Evolutionary conservation across 345 rosid genomes (phyloP), one percentile per base, ranked within the genome.

Genomic region (Hibiscus mutabilis): DNA sequence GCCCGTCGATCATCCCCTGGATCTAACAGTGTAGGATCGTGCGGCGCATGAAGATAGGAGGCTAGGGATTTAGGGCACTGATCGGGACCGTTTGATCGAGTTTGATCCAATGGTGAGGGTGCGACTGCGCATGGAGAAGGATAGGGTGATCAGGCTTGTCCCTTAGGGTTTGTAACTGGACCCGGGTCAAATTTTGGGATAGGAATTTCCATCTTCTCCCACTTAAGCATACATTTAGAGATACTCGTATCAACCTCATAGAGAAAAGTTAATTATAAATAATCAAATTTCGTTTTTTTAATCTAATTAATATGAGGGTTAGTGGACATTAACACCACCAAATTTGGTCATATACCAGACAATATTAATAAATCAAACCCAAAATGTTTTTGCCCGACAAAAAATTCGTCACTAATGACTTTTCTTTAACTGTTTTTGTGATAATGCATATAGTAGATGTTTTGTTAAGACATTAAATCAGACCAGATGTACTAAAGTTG

Each of bases 311-410:
- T 60, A 14, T 42, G n/a, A 22, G 51, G n/a, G 15, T 19, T 19
- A 19, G 40, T 66, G 40, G 37, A 46, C 57, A 24, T 15, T 24
- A 66, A 46, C 57, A 47, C 70, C 70, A 15, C 15, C 40, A 25
- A 66, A 66, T 47, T 56, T 47, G 18, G 60, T 31, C 44, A 52
- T 68, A 68, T 1, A 68, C 60, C 47, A 52, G 72, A 68, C 72
- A 68, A 31, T 18, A 53, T 68, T 18, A 52, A 66, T 49, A 42
- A 27, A 27, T 47, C 2, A 46, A 33, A 33, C 37, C 37, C 8
- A 33, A 33, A 33, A 33, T 33, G 37, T 33, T 33, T 33, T 33
- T 33, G 7, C 37, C 37, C 37, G 37, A 33, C 37, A 33, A 33
- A 33, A 33, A 33, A 0, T 33, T 6, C 37, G 1, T 33, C 37